phyloP scores from a whole-genome alignment of 2,329 filamentous ascomycete species.

The Simplicillium sp. region DNA sequence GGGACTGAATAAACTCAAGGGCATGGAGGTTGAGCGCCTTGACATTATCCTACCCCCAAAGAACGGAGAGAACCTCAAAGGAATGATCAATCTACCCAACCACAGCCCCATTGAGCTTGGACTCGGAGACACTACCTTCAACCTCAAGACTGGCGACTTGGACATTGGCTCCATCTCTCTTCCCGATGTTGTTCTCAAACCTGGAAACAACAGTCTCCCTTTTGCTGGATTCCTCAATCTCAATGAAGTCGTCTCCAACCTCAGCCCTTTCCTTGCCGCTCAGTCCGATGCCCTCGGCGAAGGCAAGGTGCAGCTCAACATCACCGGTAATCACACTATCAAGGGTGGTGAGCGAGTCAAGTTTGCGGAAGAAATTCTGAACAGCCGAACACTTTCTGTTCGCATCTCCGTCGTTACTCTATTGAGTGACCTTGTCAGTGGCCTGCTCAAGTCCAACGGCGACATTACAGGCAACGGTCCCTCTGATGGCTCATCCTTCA shows the following conservation, averaged over 20 bases:
- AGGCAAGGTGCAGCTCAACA: constrained; percentile 30
- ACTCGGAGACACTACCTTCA: constrained; percentile 35
- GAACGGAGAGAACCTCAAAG: constrained; percentile 31
- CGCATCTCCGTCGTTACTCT: constrained; percentile 27
- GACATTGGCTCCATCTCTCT: constrained; percentile 27
- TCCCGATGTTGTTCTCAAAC: constrained; percentile 27
- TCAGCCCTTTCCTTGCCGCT: constrained; percentile 25
- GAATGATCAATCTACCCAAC: constrained; percentile 34
- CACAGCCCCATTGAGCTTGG: constrained; percentile 30
- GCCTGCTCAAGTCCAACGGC: constrained; percentile 14
- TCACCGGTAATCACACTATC: constrained; percentile 29
- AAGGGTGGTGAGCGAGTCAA: constrained; percentile 31
- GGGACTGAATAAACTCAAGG: constrained; percentile 24
- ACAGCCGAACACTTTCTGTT: constrained; percentile 24
- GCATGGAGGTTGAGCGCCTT: constrained; percentile 23
- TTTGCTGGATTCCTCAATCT: constrained; percentile 32
- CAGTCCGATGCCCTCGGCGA: constrained; percentile 24
- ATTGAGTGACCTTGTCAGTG: constrained; percentile 24
- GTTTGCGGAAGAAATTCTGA: constrained; percentile 34
- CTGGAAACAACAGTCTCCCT: constrained; percentile 29
- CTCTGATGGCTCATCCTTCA: constrained; percentile 2
- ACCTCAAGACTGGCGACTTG: constrained; percentile 28
- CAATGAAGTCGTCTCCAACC: constrained; percentile 28
- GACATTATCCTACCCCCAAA: constrained; percentile 25
- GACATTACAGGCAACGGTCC: constrained; percentile 2